Evolutionary conservation across 805 yeast genomes (phyloP), one percentile per base, ranked within the genome.

Genomic region (Candida succiphila): DNA sequence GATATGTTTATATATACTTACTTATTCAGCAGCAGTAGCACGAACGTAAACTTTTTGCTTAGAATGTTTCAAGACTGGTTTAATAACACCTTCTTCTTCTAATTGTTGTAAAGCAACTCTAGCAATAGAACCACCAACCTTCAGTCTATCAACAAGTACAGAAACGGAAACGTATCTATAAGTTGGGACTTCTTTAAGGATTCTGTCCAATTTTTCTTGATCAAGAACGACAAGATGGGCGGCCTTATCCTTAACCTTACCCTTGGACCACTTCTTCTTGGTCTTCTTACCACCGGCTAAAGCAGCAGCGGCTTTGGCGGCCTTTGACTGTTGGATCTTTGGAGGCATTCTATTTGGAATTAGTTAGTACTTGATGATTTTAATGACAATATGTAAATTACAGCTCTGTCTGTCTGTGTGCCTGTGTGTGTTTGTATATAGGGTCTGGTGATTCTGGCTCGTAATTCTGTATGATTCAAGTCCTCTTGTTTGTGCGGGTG

Each of bases 221-320:
- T 92, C 99, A 61, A 92, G 76, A 67, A 84, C 74, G 61, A 92
- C 88, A 64, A 87, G 79, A 79, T 92, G 98, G 69, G 85, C 89
- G 59, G 98, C 97, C 94, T 84, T 89, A 75, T 92, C 99, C 88
- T 94, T 92, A 70, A 87, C 95, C 81, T 94, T 87, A 72, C 96
- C 96, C 81, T 89, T 88, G 83, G 94, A 84, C 98, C 97, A 92
- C 95, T 92, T 92, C 94, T 92, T 89, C 87, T 92, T 92, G 72
- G 95, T 86, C 67, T 89, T 87, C 84, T 88, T 88, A 81, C 96
- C 95, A 83, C 96, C 96, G 69, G 96, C 96, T 81, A 86, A 76
- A 69, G 96, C 97, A 76, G 97, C 97, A 63, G 97, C 96, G 65
- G 96, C 96, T 78, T 89, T 89, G 65, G 96, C 96, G 72, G 96